Evolutionary conservation across 179 eudicot species (phyloP), one percentile per base, ranked within the genome.

Genomic region (Spergularia azorica): DNA sequence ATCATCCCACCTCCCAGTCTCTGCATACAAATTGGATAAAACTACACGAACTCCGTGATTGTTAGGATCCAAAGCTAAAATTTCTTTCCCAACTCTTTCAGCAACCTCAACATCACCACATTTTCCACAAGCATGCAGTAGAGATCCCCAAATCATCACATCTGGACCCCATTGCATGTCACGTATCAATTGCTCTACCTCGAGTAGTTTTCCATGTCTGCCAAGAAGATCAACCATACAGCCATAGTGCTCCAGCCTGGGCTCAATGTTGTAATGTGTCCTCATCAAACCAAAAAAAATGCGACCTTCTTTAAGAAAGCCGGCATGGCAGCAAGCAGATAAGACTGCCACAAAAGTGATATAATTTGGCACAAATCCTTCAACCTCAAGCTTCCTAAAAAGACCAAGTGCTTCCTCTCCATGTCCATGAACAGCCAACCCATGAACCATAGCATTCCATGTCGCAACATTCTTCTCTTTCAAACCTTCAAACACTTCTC

Each of bases 371-470:
- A 70, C 65, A 52, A 84, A 72, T 5, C 75, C 65, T 61, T 82
- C 85, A 26, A 39, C 82, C 70, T 86, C 76, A 18, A 92, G 63
- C 77, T 76, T 75, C 57, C 67, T 38, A 66, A 91, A 92, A 12
- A 88, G 80, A n/a, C 56, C 15, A 13, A 87, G 82, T 15, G 92
- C 94, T 75, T 85, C 90, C 70, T 75, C 75, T 5, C 92, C 91
- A 59, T 89, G 89, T 20, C 94, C 97, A 80, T 91, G 93, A 63
- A 82, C 83, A n/a, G 92, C 92, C 75, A 89, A 79, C 48, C 95
- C 97, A 72, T 89, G 90, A 71, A 92, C 86, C 95, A 91, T 84
- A 0, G 93, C 91, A 76, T 92, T 91, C 93, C 95, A 91, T 17
- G 96, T 88, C 17, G 89, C 85, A 16, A 80, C 73, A 63, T 90